phyloP scores from a whole-genome alignment of 306 rosid genomes.

The Urtica urens region DNA sequence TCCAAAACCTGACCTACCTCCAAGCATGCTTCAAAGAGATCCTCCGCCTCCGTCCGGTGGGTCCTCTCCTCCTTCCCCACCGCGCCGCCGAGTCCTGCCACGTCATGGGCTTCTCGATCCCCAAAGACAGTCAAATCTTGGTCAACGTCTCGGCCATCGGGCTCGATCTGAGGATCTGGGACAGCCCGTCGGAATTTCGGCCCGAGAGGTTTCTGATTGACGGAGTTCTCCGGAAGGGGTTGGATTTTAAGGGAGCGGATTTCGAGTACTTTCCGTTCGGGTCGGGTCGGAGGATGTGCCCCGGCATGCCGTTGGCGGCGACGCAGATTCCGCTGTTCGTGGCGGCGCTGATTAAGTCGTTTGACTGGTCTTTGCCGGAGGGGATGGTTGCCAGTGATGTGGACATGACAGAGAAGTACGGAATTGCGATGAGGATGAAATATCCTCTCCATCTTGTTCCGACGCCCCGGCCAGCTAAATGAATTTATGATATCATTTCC shows the following conservation, averaged over 20 bases:
- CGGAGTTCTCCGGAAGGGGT: no score
- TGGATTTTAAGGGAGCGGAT: conserved; percentile 21
- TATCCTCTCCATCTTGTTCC: conserved; percentile 12
- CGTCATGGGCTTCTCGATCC: conserved; percentile 17
- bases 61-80: conserved; percentile 22
- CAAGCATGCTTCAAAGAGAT: conserved; percentile 21
- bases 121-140: conserved; percentile 11
- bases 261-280: conserved; percentile 22
- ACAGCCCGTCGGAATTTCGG: conserved; percentile 7
- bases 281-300: conserved; percentile 24
- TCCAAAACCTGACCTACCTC: conserved; percentile 9
- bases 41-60: conserved; percentile 22
- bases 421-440: conserved; percentile 8
- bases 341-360: conserved; percentile 11
- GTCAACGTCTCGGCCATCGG: conserved; percentile 22
- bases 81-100: conserved; percentile 7
- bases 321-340: conserved; percentile 5
- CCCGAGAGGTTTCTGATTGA: conserved; percentile 20
- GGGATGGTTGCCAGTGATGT: conserved; percentile 7
- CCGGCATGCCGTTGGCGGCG: conserved; percentile 21
- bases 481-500: no score
- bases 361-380: conserved; percentile 24
- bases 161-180: conserved; percentile 10
- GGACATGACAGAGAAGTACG: conserved; percentile 13
- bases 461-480: no score